Evolutionary conservation across 495 filamentous ascomycete species (phyloP).

Genomic region (Neurospora tetraspora): DNA sequence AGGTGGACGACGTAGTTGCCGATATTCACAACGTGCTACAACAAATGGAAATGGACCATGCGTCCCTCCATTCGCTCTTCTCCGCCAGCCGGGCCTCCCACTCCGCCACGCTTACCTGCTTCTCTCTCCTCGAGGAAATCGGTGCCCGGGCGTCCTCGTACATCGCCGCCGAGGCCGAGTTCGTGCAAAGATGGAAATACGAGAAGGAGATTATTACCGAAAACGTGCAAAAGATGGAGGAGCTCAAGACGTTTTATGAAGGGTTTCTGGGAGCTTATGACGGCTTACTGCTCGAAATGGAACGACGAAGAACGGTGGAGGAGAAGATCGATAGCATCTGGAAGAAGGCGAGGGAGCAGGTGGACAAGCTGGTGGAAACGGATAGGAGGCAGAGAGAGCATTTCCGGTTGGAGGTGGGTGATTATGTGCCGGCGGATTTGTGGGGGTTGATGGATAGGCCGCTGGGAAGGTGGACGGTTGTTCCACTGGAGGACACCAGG

Average conservation of each 20-base stretch:
- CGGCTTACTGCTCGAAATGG: conserved; percentile 71
- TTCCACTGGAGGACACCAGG: conserved; percentile 16
- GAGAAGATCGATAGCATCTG: conserved; percentile 63
- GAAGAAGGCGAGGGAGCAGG: conserved; percentile 60
- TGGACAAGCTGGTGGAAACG: conserved; percentile 64
- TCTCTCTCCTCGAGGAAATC: conserved; percentile 57
- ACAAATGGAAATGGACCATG: conserved; percentile 64
- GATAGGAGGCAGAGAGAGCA: conserved; percentile 66
- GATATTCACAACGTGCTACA: conserved; percentile 69
- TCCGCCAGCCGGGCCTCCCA: conserved; percentile 39
- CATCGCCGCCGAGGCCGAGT: conserved; percentile 58
- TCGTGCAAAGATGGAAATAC: conserved; percentile 63
- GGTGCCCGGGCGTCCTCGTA: conserved; percentile 55
- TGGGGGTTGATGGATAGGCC: conserved; percentile 59
- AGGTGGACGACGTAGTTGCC: conserved; percentile 81
- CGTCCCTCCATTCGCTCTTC: conserved; percentile 25
- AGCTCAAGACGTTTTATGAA: conserved; percentile 67
- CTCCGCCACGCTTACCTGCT: conserved; percentile 42
- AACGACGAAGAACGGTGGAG: conserved; percentile 58
- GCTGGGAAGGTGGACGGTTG: conserved; percentile 32
- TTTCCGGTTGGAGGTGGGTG: conserved; percentile 74
- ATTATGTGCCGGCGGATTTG: conserved; percentile 79
- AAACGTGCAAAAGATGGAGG: conserved; percentile 63
- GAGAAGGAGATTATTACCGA: conserved; percentile 58
- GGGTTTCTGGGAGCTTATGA: conserved; percentile 78